Evolutionary conservation across 2,329 filamentous ascomycete species (phyloP).

Genomic region (Penicillium verrucosum): DNA sequence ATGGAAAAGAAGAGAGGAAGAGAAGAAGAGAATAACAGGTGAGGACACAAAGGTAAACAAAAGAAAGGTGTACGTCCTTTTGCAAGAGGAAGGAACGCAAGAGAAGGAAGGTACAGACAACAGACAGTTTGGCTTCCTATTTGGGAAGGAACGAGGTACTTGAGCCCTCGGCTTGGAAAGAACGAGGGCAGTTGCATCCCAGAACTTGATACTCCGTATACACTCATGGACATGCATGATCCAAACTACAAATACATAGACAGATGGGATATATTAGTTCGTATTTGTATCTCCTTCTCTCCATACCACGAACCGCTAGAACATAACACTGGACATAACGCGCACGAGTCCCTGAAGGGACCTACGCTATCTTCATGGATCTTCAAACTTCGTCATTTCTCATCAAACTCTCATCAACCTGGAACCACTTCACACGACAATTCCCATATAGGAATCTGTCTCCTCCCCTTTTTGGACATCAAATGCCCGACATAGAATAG

Average conservation of each 20-base stretch:
- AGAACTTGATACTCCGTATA: neutral
- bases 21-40: neutral
- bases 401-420: slow-evolving; percentile 12
- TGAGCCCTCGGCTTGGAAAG: neutral
- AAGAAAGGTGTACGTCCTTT: neutral
- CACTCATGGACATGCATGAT: neutral
- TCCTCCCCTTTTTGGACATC: slow-evolving; percentile 8
- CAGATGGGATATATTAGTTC: slow-evolving; percentile 18
- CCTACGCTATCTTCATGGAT: slow-evolving; percentile 8
- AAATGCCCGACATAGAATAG: slow-evolving; percentile 14
- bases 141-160: slow-evolving; percentile 1
- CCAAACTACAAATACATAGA: neutral
- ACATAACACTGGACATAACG: slow-evolving; percentile 16
- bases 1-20: neutral
- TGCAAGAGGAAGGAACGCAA: neutral
- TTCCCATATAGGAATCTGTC: slow-evolving; percentile 3
- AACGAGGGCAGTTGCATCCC: neutral
- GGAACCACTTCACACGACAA: slow-evolving; percentile 6
- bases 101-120: neutral
- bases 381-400: slow-evolving; percentile 12
- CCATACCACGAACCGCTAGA: slow-evolving; percentile 13
- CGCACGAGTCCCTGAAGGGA: slow-evolving; percentile 10
- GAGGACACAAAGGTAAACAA: neutral
- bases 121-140: neutral
- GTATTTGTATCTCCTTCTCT: slow-evolving; percentile 21